Conservation (phyloP, 192 early-diverging fungal species). For the Podila clonocystis region DNA sequence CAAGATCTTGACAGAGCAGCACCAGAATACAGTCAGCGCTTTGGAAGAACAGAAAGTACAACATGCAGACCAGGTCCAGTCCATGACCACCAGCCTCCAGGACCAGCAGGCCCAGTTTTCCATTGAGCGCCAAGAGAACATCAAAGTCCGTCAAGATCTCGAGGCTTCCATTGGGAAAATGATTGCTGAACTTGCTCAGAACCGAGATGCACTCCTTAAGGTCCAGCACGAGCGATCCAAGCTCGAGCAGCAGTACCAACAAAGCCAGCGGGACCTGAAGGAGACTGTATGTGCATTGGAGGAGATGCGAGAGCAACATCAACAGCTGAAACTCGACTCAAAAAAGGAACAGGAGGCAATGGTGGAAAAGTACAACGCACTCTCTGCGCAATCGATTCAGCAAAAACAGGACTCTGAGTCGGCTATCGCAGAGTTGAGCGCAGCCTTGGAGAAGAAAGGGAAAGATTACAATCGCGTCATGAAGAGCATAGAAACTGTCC, state of each 20-base stretch:
- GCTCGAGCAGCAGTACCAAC: slow-evolving; percentile 19
- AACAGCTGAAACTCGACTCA: slow-evolving; percentile 2
- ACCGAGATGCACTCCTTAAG: slow-evolving; percentile 20
- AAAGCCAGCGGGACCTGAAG: slow-evolving; percentile 17
- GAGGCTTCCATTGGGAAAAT: slow-evolving; percentile 19
- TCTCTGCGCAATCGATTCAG: background rate
- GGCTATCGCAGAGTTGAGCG: slow-evolving; percentile 1
- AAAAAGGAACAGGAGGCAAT: slow-evolving; percentile 8
- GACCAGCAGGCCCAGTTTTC: slow-evolving; percentile 21
- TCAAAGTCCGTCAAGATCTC: slow-evolving; percentile 14
- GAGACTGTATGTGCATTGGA: slow-evolving; percentile 5
- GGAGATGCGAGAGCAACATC: slow-evolving; percentile 7
- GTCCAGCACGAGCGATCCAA: slow-evolving; percentile 7
- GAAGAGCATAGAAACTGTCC: slow-evolving; percentile 20
- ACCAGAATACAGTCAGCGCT: background rate
- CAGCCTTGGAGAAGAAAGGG: background rate
- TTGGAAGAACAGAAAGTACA: background rate
- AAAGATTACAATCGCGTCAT: slow-evolving; percentile 9
- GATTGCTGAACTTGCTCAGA: slow-evolving; percentile 29
- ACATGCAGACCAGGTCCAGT: slow-evolving; percentile 2
- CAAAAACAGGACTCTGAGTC: slow-evolving; percentile 9
- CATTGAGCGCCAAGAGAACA: slow-evolving; percentile 16
- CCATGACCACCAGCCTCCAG: slow-evolving; percentile 20
- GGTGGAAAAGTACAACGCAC: slow-evolving; percentile 1
- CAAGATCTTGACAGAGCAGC: background rate